Evolutionary conservation across 305 asterid genomes (phyloP).

Genomic region (Solanum hybrid): DNA sequence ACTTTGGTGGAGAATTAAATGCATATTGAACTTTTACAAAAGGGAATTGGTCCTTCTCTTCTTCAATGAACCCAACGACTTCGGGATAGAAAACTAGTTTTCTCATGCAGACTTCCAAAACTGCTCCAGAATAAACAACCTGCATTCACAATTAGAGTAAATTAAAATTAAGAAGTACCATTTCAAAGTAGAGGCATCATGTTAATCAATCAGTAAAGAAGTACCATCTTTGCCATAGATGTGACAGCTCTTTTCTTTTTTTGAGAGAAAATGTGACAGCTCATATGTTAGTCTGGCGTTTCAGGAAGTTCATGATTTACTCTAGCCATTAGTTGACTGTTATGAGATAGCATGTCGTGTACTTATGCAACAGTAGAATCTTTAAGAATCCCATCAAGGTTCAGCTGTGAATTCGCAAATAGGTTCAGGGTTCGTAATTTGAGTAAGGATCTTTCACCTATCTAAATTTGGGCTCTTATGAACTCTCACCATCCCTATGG

Average conservation of each 20-base stretch:
- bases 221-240: not conserved
- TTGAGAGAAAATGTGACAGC: no score
- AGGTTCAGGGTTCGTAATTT: no score
- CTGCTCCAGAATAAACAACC: conserved; percentile 70
- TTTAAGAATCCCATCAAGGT: no score
- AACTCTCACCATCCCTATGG: no score
- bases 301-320: no score
- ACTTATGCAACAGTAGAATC: no score
- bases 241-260: not conserved
- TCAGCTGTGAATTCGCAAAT: no score
- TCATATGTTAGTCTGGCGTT: no score
- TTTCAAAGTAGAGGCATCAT: not conserved
- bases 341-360: no score
- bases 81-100: conserved; percentile 88
- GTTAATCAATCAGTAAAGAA: not conserved
- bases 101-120: conserved; percentile 92
- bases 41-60: conserved; percentile 78
- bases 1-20: conserved; percentile 80
- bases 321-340: no score
- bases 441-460: no score
- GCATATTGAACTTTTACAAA: conserved; percentile 59
- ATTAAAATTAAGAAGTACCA: not conserved
- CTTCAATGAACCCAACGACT: conserved; percentile 79
- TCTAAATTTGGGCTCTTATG: no score
- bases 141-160: conserved; percentile 17